Conservation (phyloP, 2,329 filamentous ascomycete species). For the Colletotrichum cordylinicola region DNA sequence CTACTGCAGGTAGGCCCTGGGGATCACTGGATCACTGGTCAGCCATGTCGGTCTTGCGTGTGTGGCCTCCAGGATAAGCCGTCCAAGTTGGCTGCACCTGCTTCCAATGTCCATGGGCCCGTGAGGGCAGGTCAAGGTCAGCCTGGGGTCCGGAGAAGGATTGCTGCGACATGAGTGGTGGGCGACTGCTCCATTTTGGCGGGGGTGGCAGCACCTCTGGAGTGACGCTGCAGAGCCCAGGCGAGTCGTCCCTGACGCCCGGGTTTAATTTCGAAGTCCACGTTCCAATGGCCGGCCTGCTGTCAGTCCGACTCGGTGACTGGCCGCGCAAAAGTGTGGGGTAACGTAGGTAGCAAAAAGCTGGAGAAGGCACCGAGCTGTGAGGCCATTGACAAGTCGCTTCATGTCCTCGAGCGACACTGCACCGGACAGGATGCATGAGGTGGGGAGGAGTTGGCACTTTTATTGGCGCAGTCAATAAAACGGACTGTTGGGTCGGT, state of each 20-base stretch:
- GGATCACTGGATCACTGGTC: background rate
- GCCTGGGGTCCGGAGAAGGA: conserved; percentile 18
- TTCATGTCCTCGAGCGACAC: background rate
- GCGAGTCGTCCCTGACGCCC: conserved; percentile 3
- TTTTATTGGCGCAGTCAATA: background rate
- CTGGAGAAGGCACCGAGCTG: background rate
- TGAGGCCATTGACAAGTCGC: background rate
- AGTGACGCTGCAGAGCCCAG: background rate
- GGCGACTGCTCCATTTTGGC: background rate
- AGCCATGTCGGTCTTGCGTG: background rate
- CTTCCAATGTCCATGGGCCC: background rate
- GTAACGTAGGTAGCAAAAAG: background rate
- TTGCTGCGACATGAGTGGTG: conserved; percentile 16
- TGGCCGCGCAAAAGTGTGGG: background rate
- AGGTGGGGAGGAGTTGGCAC: background rate
- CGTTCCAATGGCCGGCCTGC: background rate
- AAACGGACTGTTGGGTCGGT: background rate
- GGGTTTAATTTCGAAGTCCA: background rate
- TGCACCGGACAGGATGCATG: background rate
- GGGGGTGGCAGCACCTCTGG: background rate
- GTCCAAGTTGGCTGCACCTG: background rate
- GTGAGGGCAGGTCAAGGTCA: background rate
- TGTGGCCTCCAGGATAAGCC: conserved; percentile 1
- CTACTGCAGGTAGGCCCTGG: background rate
- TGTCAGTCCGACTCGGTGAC: background rate